Conservation (phyloP, 371 early-diverging fungal species). For the Mortierella sp. region DNA sequence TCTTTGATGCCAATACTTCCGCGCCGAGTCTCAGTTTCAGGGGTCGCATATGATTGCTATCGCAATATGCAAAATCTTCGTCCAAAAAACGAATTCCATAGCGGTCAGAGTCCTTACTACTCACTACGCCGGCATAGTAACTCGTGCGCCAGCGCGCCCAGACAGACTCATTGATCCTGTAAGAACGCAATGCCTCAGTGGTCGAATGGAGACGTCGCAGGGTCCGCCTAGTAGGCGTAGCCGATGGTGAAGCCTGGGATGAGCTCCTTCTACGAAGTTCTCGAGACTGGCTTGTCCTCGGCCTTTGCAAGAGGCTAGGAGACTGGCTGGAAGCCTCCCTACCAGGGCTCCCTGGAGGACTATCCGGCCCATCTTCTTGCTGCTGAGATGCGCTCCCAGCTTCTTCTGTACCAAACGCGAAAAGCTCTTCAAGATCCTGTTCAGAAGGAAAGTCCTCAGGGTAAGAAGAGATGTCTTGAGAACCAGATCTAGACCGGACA, state of each 20-base stretch:
- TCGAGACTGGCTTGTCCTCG: constrained; percentile 19
- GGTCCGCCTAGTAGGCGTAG: constrained; percentile 19
- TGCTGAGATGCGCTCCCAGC: neutral
- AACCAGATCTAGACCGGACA: constrained; percentile 26
- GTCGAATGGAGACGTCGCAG: constrained; percentile 22
- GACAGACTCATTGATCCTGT: constrained; percentile 33
- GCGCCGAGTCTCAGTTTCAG: constrained; percentile 40
- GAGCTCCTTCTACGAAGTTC: constrained; percentile 20
- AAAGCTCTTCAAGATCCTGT: constrained; percentile 16
- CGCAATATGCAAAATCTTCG: neutral
- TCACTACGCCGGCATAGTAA: constrained; percentile 36
- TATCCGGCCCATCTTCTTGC: neutral
- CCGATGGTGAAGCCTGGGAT: neutral
- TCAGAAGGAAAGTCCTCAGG: constrained; percentile 22
- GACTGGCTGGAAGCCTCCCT: neutral
- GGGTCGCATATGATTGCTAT: constrained; percentile 25
- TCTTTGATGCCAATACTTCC: constrained; percentile 26
- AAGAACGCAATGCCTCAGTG: constrained; percentile 18
- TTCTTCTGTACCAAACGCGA: neutral
- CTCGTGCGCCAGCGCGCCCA: constrained; percentile 34
- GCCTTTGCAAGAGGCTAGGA: constrained; percentile 1
- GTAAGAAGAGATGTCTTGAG: constrained; percentile 35
- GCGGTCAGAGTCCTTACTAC: neutral
- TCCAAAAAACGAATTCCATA: constrained; percentile 40
- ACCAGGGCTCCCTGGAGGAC: neutral